Conservation (phyloP, 495 filamentous ascomycete genomes). For the Penicillium herquei region DNA sequence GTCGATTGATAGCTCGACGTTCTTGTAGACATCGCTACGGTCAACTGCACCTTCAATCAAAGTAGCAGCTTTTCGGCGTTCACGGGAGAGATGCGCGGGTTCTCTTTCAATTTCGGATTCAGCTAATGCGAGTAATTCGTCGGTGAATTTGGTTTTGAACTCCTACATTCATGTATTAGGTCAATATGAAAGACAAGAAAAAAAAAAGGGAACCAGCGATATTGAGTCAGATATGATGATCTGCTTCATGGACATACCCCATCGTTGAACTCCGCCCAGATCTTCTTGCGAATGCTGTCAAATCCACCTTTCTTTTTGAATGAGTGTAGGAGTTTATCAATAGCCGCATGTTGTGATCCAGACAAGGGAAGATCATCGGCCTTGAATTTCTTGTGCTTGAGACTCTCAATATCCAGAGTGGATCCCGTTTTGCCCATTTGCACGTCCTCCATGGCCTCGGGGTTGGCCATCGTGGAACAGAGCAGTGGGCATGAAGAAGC, state of each 20-base stretch:
- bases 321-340: conserved; percentile 73
- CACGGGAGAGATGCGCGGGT: conserved; percentile 69
- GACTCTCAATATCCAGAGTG: conserved; percentile 33
- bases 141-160: conserved; percentile 63
- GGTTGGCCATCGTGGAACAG: conserved; percentile 40
- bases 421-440: conserved; percentile 26
- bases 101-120: conserved; percentile 82
- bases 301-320: conserved; percentile 93
- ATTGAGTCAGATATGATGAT: no score
- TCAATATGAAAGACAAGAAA: no score
- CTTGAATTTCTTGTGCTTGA: conserved; percentile 70
- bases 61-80: conserved; percentile 75
- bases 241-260: conserved; percentile 51
- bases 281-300: conserved; percentile 75
- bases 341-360: conserved; percentile 66
- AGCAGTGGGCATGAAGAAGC: neutral
- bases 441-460: conserved; percentile 36
- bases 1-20: conserved; percentile 65
- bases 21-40: conserved; percentile 76
- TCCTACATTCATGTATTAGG: conserved; percentile 49
- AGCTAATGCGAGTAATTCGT: conserved; percentile 66
- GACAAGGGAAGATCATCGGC: conserved; percentile 78
- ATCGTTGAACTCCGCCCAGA: conserved; percentile 77
- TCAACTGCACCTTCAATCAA: conserved; percentile 86
- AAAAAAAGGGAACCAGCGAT: no score